phyloP scores from a whole-genome alignment of 495 filamentous ascomycete species.

The Penicillium odoratum region DNA sequence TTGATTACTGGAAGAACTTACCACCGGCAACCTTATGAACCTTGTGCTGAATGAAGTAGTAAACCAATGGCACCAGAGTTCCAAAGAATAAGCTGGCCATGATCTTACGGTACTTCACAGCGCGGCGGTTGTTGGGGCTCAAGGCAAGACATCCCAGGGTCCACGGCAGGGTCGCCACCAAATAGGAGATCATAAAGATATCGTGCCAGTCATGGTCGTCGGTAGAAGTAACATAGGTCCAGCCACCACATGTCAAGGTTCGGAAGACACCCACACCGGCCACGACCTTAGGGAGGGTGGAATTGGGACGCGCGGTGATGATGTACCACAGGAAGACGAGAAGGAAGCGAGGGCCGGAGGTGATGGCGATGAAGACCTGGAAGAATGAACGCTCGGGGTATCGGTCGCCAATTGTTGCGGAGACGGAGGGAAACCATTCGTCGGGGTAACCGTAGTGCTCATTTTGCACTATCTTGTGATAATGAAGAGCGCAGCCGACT shows the following conservation, averaged over 20 bases:
- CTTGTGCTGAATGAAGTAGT: conserved; percentile 99
- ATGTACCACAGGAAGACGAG: conserved; percentile 93
- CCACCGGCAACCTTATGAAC: conserved; percentile 93
- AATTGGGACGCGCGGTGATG: conserved; percentile 74
- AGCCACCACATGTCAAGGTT: conserved; percentile 93
- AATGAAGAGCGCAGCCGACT: conserved; percentile 83
- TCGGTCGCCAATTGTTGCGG: conserved; percentile 96
- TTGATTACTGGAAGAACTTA: conserved; percentile 45
- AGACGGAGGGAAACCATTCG: conserved; percentile 99
- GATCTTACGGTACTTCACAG: conserved; percentile 87
- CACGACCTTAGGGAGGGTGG: conserved; percentile 76
- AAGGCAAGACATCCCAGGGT: conserved; percentile 86
- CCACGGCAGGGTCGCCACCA: conserved; percentile 94
- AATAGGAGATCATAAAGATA: conserved; percentile 98
- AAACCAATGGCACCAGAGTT: conserved; percentile 84
- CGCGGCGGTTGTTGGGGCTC: conserved; percentile 80
- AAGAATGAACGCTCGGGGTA: conserved; percentile 97
- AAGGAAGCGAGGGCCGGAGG: conserved; percentile 89
- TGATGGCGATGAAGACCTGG: conserved; percentile 94
- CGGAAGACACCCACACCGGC: conserved; percentile 79
- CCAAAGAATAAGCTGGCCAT: conserved; percentile 85
- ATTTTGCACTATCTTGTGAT: conserved; percentile 96
- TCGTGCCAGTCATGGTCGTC: conserved; percentile 99
- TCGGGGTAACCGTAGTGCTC: conserved; percentile 95
- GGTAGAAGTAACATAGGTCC: conserved; percentile 98